Percentiles rank a stretch among this genome's conserved stretches.
Conservation (phyloP, 2,329 filamentous ascomycete species). For the Boeremia exigua region DNA sequence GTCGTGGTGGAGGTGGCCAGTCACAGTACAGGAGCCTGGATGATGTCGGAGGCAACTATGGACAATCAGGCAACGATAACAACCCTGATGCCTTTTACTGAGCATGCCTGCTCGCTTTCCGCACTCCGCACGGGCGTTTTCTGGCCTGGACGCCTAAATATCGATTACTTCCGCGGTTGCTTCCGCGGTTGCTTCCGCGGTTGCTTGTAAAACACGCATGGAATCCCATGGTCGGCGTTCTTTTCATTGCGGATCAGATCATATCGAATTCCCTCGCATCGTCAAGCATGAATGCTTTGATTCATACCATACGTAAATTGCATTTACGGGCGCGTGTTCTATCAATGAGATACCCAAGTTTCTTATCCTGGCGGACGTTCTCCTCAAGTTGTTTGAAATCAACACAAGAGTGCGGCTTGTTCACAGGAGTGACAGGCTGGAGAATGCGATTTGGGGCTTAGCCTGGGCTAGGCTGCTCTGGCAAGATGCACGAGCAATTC, state of each 20-base stretch:
- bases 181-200: background rate
- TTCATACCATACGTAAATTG: background rate
- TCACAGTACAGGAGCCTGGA: constrained; percentile 53
- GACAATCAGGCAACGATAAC: constrained; percentile 39
- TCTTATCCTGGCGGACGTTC: background rate
- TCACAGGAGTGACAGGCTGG: too few relatives aligned
- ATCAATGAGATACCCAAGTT: constrained; percentile 14
- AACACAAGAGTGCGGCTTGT: too few relatives aligned
- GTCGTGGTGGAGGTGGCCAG: constrained; percentile 42
- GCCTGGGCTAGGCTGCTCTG: too few relatives aligned
- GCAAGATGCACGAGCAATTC: too few relatives aligned
- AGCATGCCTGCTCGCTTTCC: background rate
- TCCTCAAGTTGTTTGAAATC: background rate
- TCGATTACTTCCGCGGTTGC: background rate
- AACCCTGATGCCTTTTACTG: constrained; percentile 45
- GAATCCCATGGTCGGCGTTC: background rate
- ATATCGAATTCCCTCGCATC: background rate
- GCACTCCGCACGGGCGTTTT: too few relatives aligned
- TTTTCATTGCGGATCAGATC: background rate
- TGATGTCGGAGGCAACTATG: constrained; percentile 46
- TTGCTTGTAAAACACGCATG: background rate
- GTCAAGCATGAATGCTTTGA: background rate
- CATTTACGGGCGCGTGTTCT: constrained; percentile 2
- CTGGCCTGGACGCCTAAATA: background rate
- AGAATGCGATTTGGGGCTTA: too few relatives aligned